These are phyloP conservation scores for Selaginella moellendorffii DNA, from an alignment of 75 land plant genomes.

Conservation along the genomic window DNA sequence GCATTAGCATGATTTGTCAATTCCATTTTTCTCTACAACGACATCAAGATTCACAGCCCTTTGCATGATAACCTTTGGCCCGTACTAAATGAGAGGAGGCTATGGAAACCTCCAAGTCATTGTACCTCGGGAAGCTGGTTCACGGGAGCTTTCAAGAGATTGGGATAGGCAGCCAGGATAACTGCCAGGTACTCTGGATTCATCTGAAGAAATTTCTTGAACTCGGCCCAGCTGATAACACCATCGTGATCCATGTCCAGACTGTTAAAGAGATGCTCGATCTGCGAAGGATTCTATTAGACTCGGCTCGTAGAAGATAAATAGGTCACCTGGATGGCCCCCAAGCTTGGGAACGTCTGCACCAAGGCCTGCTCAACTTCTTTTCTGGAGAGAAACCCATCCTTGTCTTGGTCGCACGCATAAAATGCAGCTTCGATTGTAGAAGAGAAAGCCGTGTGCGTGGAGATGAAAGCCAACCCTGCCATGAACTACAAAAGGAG, in stretches of 20 bases:
- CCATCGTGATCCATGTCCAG: constrained; percentile 25
- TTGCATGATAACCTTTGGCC: too few species aligned
- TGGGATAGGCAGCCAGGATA: constrained; percentile 24
- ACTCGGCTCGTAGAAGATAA: too few species aligned
- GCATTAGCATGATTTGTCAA: too few species aligned
- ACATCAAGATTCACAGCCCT: too few species aligned
- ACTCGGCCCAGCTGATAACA: constrained; percentile 30
- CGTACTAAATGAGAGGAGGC: too few species aligned
- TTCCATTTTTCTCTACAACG: too few species aligned
- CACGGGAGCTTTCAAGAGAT: too few species aligned
- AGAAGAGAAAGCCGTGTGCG: constrained; percentile 17
- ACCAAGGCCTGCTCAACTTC: constrained; percentile 22
- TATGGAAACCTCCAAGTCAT: too few species aligned
- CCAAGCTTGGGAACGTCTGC: constrained; percentile 20
- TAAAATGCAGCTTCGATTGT: constrained; percentile 22
- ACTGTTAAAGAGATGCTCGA: constrained; percentile 15
- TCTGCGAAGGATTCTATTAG: too few species aligned
- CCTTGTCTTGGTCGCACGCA: constrained; percentile 23
- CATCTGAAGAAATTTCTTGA: constrained; percentile 17
- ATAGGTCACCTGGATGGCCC: too few species aligned
- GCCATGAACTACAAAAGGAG: constrained; percentile 28
- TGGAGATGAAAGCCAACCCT: constrained; percentile 26
- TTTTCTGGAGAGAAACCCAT: constrained; percentile 17
- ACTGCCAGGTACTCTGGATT: constrained; percentile 32
- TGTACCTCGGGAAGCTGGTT: too few species aligned